Base-by-base conservation (phyloP, 352 stramenopile genomes). In the Globisporangium carolinianum region DNA sequence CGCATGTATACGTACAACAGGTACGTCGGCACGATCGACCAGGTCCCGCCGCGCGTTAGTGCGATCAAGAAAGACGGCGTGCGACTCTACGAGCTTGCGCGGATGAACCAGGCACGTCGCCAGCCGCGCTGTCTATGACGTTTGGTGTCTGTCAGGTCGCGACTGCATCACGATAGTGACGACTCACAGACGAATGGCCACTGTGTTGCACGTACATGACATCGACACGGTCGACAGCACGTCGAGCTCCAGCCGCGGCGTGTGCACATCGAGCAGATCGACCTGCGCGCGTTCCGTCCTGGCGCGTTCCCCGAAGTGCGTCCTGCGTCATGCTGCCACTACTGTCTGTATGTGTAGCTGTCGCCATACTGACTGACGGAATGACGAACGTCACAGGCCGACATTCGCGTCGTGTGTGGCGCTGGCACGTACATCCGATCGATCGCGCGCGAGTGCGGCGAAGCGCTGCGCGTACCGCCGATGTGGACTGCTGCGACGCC, bases 351-450 rank as follows among this genome's bases (percentile, higher is more conserved):
- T 32, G 24, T 32, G 24, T 52, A 38, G 36, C 12, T 17, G 15
- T 42, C 46, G 46, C 15, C 39, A 43, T 12, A 43, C 39, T 12
- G 39, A 43, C 39, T 43, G 46, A 47, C 2, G 24, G 3, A 42
- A 10, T 36, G 7, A 54, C 10, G 18, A 39, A 43, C 24, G 15
- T 37, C 9, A 3, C 38, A 72, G 63, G 70, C 61, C 5, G 78
- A 66, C 3, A 78, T 95, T 38, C 59, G 66, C 15, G 83, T 94
- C 38, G 68, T 65, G 4, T 95, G 86, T 57, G 83, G 73, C 45
- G 73, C 70, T 39, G 86, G 86, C 15, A 95, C 86, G 14, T 95
- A 95, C 64, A 91, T 95, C 58, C 82, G 86, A 15, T 94, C 83
- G 5, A 95, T 95, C 56, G 86, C 86, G 1, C 78, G 86, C 6